Conservation (phyloP, 805 yeast species). For the Torulaspora maleeae region DNA sequence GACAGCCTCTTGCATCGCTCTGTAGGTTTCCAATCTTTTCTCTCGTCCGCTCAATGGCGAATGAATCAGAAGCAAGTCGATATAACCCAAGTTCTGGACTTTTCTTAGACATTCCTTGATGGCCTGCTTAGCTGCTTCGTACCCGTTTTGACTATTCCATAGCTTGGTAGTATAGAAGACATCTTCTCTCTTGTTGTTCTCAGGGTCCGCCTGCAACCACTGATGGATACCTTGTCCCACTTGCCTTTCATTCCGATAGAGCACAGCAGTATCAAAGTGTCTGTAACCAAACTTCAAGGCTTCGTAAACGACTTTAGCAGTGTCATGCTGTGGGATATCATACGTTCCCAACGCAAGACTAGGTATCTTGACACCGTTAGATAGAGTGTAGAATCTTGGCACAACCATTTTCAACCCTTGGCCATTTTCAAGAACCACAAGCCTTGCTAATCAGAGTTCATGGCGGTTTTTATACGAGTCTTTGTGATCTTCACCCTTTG, state of each 20-base stretch:
- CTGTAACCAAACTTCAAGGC: constrained; percentile 68
- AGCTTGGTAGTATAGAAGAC: constrained; percentile 66
- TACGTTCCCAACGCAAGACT: constrained; percentile 55
- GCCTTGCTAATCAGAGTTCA: background rate
- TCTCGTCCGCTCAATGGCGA: constrained; percentile 50
- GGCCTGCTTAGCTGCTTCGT: constrained; percentile 52
- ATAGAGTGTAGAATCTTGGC: constrained; percentile 39
- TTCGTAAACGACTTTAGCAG: constrained; percentile 44
- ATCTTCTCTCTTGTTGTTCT: constrained; percentile 44
- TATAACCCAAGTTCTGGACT: constrained; percentile 56
- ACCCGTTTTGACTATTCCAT: constrained; percentile 65
- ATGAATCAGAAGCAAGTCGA: constrained; percentile 67
- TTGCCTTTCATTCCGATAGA: constrained; percentile 61
- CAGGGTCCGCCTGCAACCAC: constrained; percentile 47
- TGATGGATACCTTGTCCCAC: constrained; percentile 54
- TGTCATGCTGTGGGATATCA: constrained; percentile 37
- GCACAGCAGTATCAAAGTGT: constrained; percentile 67
- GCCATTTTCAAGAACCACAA: too few species aligned
- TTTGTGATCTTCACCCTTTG: background rate
- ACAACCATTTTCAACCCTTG: constrained; percentile 10
- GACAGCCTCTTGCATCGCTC: constrained; percentile 70
- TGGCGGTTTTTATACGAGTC: background rate
- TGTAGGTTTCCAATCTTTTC: constrained; percentile 57
- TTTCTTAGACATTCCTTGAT: constrained; percentile 50
- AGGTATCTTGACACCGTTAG: constrained; percentile 55